These are phyloP conservation scores for Forsythia viridissima DNA, from an alignment of 257 asterid genomes.

Conservation along the genomic window DNA sequence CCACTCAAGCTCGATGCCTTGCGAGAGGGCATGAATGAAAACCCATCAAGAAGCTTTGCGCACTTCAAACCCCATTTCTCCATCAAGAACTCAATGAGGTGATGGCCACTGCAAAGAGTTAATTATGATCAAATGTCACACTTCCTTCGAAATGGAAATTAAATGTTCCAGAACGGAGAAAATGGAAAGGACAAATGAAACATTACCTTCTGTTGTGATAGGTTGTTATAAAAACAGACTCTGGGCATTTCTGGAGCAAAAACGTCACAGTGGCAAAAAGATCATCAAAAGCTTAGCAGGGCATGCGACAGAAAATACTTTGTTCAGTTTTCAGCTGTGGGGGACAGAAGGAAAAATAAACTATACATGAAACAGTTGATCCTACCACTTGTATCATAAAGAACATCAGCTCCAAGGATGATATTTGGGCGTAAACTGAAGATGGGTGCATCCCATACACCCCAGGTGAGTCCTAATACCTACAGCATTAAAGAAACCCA, in stretches of 20 bases:
- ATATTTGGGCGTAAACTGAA: constrained; percentile 71
- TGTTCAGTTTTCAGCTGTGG: constrained; percentile 16
- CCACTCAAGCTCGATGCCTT: constrained; percentile 80
- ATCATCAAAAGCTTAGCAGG: constrained; percentile 74
- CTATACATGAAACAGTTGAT: background rate
- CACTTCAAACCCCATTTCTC: constrained; percentile 90
- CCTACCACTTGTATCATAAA: constrained; percentile 75
- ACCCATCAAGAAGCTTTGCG: constrained; percentile 77
- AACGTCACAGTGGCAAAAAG: constrained; percentile 80
- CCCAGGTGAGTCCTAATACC: constrained; percentile 93
- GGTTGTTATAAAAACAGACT: constrained; percentile 79
- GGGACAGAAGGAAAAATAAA: background rate
- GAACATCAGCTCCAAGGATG: constrained; percentile 96
- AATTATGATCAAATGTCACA: constrained; percentile 11
- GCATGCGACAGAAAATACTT: constrained; percentile 23
- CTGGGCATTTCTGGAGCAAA: constrained; percentile 65
- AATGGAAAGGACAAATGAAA: constrained; percentile 18
- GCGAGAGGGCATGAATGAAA: constrained; percentile 68
- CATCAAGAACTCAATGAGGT: constrained; percentile 84
- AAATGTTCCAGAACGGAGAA: background rate
- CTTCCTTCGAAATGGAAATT: background rate
- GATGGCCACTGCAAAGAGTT: constrained; percentile 73
- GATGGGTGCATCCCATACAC: constrained; percentile 65
- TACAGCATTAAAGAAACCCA: constrained; percentile 26
- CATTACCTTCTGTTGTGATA: constrained; percentile 91